A percentile compares a stretch with the other conserved stretches of the same genome.
Conservation (phyloP, 2,329 filamentous ascomycete species). For the Fusarium sp. region DNA sequence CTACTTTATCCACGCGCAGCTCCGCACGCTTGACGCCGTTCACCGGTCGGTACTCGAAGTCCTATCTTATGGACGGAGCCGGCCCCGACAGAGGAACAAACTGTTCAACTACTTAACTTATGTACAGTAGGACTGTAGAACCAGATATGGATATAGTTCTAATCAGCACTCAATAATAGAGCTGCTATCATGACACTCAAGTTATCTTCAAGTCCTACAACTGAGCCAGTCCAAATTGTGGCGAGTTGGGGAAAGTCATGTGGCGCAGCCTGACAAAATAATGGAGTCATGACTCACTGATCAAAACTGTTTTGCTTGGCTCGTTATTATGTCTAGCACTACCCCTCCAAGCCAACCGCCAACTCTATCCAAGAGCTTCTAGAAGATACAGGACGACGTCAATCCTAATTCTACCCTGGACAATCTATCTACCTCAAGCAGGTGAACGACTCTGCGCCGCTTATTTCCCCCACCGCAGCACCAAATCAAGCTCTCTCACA, state of each 20-base stretch:
- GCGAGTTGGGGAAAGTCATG: slow-evolving; percentile 3
- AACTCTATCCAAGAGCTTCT: slow-evolving; percentile 42
- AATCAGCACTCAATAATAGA: not conserved
- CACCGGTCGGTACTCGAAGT: slow-evolving; percentile 8
- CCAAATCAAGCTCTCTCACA: not conserved
- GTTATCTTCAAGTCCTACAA: not conserved
- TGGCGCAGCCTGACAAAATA: slow-evolving; percentile 25
- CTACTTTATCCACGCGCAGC: not conserved
- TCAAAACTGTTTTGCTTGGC: fast-evolving
- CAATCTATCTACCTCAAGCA: slow-evolving; percentile 6
- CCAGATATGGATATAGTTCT: not conserved
- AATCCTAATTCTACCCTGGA: slow-evolving; percentile 24
- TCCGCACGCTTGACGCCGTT: slow-evolving; percentile 28
- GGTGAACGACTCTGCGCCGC: not conserved
- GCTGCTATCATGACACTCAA: not conserved
- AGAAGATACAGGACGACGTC: slow-evolving; percentile 36
- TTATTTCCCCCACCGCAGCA: not conserved
- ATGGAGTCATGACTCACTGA: not conserved
- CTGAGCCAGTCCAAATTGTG: not conserved
- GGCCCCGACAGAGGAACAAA: not conserved
- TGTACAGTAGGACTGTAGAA: not conserved
- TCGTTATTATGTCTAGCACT: slow-evolving; percentile 18
- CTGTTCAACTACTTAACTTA: not conserved
- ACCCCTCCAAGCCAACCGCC: slow-evolving; percentile 36
- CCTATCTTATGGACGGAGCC: slow-evolving; percentile 16